These are phyloP conservation scores for Pyronema omphalodes DNA, from an alignment of 495 filamentous ascomycete species.

Conservation along the genomic window DNA sequence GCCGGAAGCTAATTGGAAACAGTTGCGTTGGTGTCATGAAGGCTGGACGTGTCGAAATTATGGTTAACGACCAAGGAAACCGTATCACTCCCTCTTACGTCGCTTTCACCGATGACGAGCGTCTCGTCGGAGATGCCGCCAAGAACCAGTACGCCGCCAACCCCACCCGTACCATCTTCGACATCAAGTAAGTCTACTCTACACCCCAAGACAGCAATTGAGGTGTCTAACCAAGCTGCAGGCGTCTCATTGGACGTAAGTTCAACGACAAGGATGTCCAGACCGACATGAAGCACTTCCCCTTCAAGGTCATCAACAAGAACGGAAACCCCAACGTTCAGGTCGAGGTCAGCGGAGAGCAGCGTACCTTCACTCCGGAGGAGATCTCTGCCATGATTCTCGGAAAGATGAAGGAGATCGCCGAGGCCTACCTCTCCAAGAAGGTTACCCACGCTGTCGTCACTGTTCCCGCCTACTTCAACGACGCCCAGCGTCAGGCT, in stretches of 20 bases:
- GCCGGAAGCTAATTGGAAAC: background rate
- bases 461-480: slow-evolving; percentile 97
- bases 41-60: slow-evolving; percentile 92
- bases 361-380: slow-evolving; percentile 70
- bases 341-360: slow-evolving; percentile 53
- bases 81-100: slow-evolving; percentile 98
- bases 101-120: slow-evolving; percentile 94
- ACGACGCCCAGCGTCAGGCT: slow-evolving; percentile 93
- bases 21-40: slow-evolving; percentile 97
- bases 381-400: slow-evolving; percentile 78
- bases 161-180: slow-evolving; percentile 73
- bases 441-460: slow-evolving; percentile 94
- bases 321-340: slow-evolving; percentile 66
- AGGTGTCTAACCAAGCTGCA: slow-evolving; percentile 26
- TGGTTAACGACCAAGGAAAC: slow-evolving; percentile 96
- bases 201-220: background rate
- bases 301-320: slow-evolving; percentile 67
- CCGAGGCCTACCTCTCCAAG: slow-evolving; percentile 82
- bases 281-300: slow-evolving; percentile 74
- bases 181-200: slow-evolving; percentile 58
- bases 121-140: slow-evolving; percentile 92
- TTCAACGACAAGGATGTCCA: slow-evolving; percentile 73
- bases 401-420: slow-evolving; percentile 94
- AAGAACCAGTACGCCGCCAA: slow-evolving; percentile 98
- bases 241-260: slow-evolving; percentile 81